Conservation (phyloP, 164 flowering plant species). For the Macadamia integrifolia region DNA sequence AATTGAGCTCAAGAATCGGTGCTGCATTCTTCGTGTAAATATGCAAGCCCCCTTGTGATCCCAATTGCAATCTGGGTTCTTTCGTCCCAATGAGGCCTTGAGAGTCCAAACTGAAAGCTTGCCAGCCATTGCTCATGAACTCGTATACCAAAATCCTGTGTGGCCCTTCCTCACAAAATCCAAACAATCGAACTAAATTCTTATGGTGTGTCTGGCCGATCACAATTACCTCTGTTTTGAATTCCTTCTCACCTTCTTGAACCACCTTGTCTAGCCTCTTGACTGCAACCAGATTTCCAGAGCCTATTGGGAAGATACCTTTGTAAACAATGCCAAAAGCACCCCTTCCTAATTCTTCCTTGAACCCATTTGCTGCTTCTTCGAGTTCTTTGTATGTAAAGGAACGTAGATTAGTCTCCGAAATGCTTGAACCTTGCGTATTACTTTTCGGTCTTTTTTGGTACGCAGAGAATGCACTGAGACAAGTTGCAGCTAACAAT, state of each 20-base stretch:
- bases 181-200: slow-evolving; percentile 15
- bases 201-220: slow-evolving; percentile 12
- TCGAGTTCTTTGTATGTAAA: slow-evolving; percentile 21
- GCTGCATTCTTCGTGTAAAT: not conserved
- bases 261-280: slow-evolving; percentile 20
- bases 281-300: slow-evolving; percentile 13
- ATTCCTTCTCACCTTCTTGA: slow-evolving; percentile 20
- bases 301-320: slow-evolving; percentile 5
- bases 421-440: not conserved
- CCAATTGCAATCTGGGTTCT: slow-evolving; percentile 8
- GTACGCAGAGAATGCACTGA: not conserved
- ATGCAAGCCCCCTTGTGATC: slow-evolving; percentile 13
- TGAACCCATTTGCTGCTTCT: slow-evolving; percentile 19
- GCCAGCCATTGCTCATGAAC: slow-evolving; percentile 7
- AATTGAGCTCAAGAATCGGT: no score
- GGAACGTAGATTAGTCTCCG: not conserved
- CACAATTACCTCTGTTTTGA: slow-evolving; percentile 19
- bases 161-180: slow-evolving; percentile 22
- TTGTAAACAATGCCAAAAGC: slow-evolving; percentile 24
- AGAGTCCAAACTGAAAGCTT: slow-evolving; percentile 7
- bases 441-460: no score
- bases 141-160: slow-evolving; percentile 20
- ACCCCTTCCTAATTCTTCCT: slow-evolving; percentile 25
- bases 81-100: slow-evolving; percentile 15
- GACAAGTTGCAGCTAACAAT: no score